Base-by-base conservation (phyloP, 2,329 filamentous ascomycete species). In the Fusarium armeniacum region DNA sequence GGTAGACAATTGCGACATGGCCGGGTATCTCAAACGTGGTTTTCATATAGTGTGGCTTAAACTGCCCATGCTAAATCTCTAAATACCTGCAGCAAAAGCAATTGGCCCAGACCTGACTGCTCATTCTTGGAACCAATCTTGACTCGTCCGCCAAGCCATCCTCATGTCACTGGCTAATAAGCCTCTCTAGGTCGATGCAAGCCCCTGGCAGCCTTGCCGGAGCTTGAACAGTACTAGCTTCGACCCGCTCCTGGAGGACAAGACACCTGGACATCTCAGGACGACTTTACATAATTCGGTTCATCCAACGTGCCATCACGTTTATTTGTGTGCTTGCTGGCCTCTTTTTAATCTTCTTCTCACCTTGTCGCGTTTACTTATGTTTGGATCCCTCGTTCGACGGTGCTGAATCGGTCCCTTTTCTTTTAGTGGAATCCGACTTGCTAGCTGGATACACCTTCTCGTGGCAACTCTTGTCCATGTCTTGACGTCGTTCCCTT, bases 201-300 rank as follows among this genome's bases (percentile, higher is more conserved):
- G 62, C 71, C 73, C 73, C 72, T 75, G 71, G 73, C 73, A 75
- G 72, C 70, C 73, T 75, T 70, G 59, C 58, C 45, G 50, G 62
- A 62, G 58, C 71, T 73, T 41, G 57, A 73, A 73, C 60, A 58
- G 71, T 65, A 70, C 73, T 75, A 75, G 72, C 59, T 62, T 63
- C 62, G 69, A 58, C 66, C 67, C 69, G 67, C 72, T 63, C 61
- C 69, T 44, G 43, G 56, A 56, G 59, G 69, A 71, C 72, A 70
- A 72, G 70, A 70, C 70, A 74, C 71, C 59, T 75, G 62, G 72
- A 75, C 73, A 74, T 71, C 52, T 64, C 53, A 38, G 60, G 43
- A 46, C 55, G 54, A 60, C 54, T 65, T 62, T 51, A 40, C 36
- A 40, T 15, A 58, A 62, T 50, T 55, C 61, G 53, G 55, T 53